phyloP scores from a whole-genome alignment of 768 basidiomycete species.

The Daedaleopsis nitida region DNA sequence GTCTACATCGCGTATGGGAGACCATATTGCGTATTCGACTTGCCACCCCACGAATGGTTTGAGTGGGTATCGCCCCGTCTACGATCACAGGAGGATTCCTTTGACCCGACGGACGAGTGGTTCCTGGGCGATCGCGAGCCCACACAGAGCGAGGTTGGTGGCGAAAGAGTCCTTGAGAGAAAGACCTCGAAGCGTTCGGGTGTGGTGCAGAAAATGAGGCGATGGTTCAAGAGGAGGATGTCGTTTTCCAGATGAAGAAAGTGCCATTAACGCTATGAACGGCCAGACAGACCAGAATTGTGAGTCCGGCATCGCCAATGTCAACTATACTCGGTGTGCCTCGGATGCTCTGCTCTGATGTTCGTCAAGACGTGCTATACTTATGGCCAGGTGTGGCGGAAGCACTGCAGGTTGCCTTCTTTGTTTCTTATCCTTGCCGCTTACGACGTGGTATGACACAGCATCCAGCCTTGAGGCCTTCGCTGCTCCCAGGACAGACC shows the following conservation, averaged over 20 bases:
- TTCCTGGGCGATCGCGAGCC: slow-evolving; percentile 5
- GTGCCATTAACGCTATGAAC: background rate
- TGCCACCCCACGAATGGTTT: slow-evolving; percentile 15
- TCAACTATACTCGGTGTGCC: no score
- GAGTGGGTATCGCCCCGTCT: slow-evolving; percentile 15
- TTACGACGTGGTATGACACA: no score
- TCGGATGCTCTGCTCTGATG: no score
- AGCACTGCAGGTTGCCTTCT: no score
- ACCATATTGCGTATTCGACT: slow-evolving; percentile 1
- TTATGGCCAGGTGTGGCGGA: no score
- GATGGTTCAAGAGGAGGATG: slow-evolving; percentile 17
- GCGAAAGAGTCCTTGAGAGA: background rate
- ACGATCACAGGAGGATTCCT: background rate
- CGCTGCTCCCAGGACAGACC: no score
- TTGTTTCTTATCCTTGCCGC: no score
- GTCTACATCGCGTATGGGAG: slow-evolving; percentile 9
- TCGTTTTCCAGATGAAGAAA: background rate
- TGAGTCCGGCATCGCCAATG: no score
- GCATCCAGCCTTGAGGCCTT: no score
- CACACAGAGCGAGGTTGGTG: slow-evolving; percentile 4
- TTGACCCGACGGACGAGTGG: background rate
- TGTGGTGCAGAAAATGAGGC: slow-evolving; percentile 14
- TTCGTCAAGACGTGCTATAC: no score
- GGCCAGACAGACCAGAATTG: no score
- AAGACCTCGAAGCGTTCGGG: background rate